Percentiles rank a stretch among this genome's conserved stretches.
phyloP scores from a whole-genome alignment of 2,329 filamentous ascomycete genomes.

The Sclerotinia subarctica region DNA sequence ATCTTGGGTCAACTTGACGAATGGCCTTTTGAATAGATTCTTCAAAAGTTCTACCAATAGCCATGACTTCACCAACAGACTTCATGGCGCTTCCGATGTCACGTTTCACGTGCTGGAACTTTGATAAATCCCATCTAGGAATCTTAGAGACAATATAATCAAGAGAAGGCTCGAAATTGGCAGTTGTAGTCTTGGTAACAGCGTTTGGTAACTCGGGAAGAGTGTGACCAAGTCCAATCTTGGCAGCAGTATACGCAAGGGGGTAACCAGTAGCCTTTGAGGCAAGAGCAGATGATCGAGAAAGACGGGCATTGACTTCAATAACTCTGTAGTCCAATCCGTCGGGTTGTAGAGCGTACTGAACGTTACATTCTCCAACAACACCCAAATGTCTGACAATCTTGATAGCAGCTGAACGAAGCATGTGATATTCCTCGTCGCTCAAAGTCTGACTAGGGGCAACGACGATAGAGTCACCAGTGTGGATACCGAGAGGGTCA shows the following conservation, averaged over 20 bases:
- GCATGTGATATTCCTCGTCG: slow-evolving; percentile 99
- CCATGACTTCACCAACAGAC: slow-evolving; percentile 98
- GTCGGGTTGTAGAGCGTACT: slow-evolving; percentile 95
- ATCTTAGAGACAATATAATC: slow-evolving; percentile 99
- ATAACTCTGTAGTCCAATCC: slow-evolving; percentile 98
- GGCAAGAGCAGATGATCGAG: slow-evolving; percentile 91
- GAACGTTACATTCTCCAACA: slow-evolving; percentile 97
- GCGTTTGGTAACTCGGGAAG: slow-evolving; percentile 95
- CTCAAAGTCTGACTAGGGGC: slow-evolving; percentile 95
- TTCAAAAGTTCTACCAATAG: slow-evolving; percentile 96
- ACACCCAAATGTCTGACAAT: slow-evolving; percentile 96
- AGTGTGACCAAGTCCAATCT: slow-evolving; percentile 94
- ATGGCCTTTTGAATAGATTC: slow-evolving; percentile 99
- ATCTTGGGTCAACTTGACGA: slow-evolving; percentile 90
- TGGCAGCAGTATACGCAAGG: slow-evolving; percentile 93
- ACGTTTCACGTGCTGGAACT: slow-evolving; percentile 98
- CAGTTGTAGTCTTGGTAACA: slow-evolving; percentile 96
- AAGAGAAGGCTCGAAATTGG: slow-evolving; percentile 95
- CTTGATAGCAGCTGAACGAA: slow-evolving; percentile 95
- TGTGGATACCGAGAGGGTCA: slow-evolving; percentile 94
- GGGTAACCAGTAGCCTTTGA: slow-evolving; percentile 98
- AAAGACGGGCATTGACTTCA: slow-evolving; percentile 97
- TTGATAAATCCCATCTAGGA: slow-evolving; percentile 94
- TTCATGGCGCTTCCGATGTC: slow-evolving; percentile 99
- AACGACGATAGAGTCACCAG: slow-evolving; percentile 97